These are phyloP conservation scores for Garcia nutans DNA, from an alignment of 345 rosid species.

Conservation along the genomic window DNA sequence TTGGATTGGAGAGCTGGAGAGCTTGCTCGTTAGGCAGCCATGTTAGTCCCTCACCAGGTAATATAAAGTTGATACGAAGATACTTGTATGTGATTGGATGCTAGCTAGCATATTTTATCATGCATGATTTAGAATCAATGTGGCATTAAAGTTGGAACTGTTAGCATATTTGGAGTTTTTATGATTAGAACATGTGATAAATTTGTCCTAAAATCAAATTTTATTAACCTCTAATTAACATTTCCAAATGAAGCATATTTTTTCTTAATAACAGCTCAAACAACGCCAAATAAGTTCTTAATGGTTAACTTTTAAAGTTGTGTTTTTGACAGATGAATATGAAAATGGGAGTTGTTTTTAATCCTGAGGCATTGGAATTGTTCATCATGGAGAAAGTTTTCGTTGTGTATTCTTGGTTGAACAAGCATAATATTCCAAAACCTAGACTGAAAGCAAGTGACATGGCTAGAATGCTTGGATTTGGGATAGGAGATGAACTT, in stretches of 20 bases:
- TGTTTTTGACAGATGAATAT: slow-evolving; percentile 63
- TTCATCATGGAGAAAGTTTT: slow-evolving; percentile 78
- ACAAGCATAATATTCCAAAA: slow-evolving; percentile 51
- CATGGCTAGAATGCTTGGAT: slow-evolving; percentile 95
- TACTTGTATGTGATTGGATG: not conserved
- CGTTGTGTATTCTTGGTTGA: slow-evolving; percentile 66
- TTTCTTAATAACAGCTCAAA: too few relatives aligned
- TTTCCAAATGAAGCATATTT: too few relatives aligned
- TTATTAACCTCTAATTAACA: not conserved
- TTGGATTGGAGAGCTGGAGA: slow-evolving; percentile 92
- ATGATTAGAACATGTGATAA: too few relatives aligned
- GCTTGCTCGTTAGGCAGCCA: slow-evolving; percentile 81
- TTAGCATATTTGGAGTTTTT: too few relatives aligned
- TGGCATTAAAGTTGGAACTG: too few relatives aligned
- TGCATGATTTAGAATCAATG: too few relatives aligned
- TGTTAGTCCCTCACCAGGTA: slow-evolving; percentile 91
- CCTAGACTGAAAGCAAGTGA: slow-evolving; percentile 70
- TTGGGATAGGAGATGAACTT: slow-evolving; percentile 69
- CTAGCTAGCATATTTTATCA: too few relatives aligned
- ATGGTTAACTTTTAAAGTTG: not conserved
- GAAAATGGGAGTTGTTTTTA: slow-evolving; percentile 84
- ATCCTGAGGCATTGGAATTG: slow-evolving; percentile 83
- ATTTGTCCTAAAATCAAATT: not conserved
- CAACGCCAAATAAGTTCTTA: not conserved
- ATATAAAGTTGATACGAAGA: not conserved